Conservation (phyloP, 1,284 basidiomycete genomes). For the Ganoderma boninense region DNA sequence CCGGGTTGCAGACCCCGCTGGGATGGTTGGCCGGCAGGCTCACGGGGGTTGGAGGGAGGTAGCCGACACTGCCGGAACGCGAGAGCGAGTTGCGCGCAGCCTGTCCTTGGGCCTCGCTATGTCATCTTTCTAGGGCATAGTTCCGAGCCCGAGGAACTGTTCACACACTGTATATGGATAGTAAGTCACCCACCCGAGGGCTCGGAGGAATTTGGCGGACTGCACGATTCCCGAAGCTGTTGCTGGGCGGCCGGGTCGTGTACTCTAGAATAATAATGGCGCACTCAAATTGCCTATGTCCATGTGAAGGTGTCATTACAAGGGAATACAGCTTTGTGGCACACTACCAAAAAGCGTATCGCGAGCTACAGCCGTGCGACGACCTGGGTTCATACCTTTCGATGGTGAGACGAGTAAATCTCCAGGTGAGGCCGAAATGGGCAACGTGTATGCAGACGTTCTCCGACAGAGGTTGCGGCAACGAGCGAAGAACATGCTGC, state of each 20-base stretch:
- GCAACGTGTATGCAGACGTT: not conserved
- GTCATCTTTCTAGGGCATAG: slow-evolving; percentile 12
- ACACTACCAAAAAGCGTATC: not conserved
- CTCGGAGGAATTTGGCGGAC: slow-evolving; percentile 10
- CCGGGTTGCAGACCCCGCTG: slow-evolving; percentile 73
- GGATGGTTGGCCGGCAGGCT: slow-evolving; percentile 82
- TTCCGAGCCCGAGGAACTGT: slow-evolving; percentile 21
- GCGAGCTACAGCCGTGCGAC: slow-evolving; percentile 1
- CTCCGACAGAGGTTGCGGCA: not conserved
- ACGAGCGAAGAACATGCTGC: not conserved
- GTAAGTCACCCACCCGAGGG: slow-evolving; percentile 14
- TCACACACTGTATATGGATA: slow-evolving; percentile 22
- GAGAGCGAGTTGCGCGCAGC: slow-evolving; percentile 10
- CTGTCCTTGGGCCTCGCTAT: not conserved
- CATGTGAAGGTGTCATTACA: slow-evolving; percentile 9
- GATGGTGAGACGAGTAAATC: not conserved
- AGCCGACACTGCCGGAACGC: slow-evolving; percentile 13
- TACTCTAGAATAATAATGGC: not conserved
- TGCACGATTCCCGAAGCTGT: not conserved
- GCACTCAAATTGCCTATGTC: slow-evolving; percentile 8
- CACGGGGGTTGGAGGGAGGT: slow-evolving; percentile 67
- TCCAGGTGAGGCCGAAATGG: not conserved
- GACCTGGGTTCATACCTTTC: slow-evolving; percentile 3
- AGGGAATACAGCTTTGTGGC: not conserved
- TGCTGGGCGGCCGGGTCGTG: slow-evolving; percentile 9